Percentiles rank a stretch among this genome's conserved stretches.
Conservation (phyloP, 495 filamentous ascomycete species). For the Chlorociboria aeruginascens region DNA sequence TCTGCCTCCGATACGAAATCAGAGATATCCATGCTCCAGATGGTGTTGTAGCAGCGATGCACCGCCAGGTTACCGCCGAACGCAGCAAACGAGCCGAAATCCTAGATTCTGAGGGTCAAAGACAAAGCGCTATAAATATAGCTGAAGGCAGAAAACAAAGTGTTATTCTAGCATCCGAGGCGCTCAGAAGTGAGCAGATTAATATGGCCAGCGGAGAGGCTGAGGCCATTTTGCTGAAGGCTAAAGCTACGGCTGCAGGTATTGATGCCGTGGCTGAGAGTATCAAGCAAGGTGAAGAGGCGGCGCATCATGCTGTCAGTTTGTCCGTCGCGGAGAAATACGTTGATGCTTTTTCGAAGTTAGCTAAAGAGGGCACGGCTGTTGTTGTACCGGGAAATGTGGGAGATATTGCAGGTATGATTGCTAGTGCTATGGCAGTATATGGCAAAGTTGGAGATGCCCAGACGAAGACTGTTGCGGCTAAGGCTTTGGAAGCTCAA, state of each 20-base stretch:
- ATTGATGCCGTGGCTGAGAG: conserved; percentile 72
- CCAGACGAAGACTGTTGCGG: conserved; percentile 61
- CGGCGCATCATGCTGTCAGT: conserved; percentile 71
- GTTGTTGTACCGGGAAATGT: conserved; percentile 95
- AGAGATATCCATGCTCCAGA: conserved; percentile 94
- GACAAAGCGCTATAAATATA: conserved; percentile 96
- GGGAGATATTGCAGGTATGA: conserved; percentile 95
- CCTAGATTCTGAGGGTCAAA: conserved; percentile 86
- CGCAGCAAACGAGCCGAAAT: conserved; percentile 95
- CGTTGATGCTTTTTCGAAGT: conserved; percentile 82
- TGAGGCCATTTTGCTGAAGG: conserved; percentile 78
- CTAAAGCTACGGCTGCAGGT: conserved; percentile 73
- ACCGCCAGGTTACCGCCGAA: conserved; percentile 93
- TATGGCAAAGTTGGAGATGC: conserved; percentile 86
- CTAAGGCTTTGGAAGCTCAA: conserved; percentile 26
- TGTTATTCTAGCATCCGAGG: conserved; percentile 91
- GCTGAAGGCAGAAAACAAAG: conserved; percentile 93
- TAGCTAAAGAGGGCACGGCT: conserved; percentile 88
- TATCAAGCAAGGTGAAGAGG: conserved; percentile 56
- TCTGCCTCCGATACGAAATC: conserved; percentile 94
- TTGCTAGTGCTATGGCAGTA: conserved; percentile 87
- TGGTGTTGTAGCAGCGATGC: conserved; percentile 91
- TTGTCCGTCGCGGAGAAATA: conserved; percentile 94
- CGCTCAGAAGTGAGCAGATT: conserved; percentile 79
- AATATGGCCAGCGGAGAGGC: conserved; percentile 87